Base-by-base conservation (phyloP, 768 basidiomycete genomes). In the Mycena alexandri region DNA sequence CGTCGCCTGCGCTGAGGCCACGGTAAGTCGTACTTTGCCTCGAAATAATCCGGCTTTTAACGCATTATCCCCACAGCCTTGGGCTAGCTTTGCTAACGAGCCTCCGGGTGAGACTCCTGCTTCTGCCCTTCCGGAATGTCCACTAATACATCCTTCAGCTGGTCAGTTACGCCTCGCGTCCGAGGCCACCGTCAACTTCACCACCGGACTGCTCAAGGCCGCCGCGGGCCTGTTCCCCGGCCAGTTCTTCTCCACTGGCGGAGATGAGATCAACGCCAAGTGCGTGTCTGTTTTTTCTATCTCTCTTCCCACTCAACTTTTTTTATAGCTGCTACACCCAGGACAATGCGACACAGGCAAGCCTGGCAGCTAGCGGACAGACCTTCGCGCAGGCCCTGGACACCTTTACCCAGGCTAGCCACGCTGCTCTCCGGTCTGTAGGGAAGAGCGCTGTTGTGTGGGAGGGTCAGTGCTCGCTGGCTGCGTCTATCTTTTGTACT, bases 371-470 rank as follows among this genome's bases (percentile, higher is more conserved):
- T n/a, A 80, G 69, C 22, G 77, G 77, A 29, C 75, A 78, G 72
- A 87, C 83, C 0, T 75, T 91, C 13, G 70, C 77, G 11, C 72
- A 86, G 42, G 87, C 88, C 0, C 77, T 91, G 11, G 76, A 80
- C 59, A 57, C 59, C 13, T 90, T 90, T 70, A 83, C 83, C 2
- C 62, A 78, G 36, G 75, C 75, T 0, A 85, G 83, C 11, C 90
- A 90, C 69, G 71, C 69, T 0, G 79, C 83, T 7, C 75, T 90
- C 12, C 72, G 73, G 7, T 73, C 73, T 0, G 70, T 76, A 8
- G 84, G 84, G 0, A 90, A 90, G 77, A 87, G 81, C 0, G 86
- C 90, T 0, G 81, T 90, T 38, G 87, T 90, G 12, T 90, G 89
- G 86, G 85, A 90, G 74, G 83, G 83, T 83, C 34, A 8, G 78